Percentiles rank a stretch among this genome's conserved stretches.
These are phyloP conservation scores for Hyaloscypha finlandica DNA, from an alignment of 495 filamentous ascomycete genomes.

Conservation along the genomic window DNA sequence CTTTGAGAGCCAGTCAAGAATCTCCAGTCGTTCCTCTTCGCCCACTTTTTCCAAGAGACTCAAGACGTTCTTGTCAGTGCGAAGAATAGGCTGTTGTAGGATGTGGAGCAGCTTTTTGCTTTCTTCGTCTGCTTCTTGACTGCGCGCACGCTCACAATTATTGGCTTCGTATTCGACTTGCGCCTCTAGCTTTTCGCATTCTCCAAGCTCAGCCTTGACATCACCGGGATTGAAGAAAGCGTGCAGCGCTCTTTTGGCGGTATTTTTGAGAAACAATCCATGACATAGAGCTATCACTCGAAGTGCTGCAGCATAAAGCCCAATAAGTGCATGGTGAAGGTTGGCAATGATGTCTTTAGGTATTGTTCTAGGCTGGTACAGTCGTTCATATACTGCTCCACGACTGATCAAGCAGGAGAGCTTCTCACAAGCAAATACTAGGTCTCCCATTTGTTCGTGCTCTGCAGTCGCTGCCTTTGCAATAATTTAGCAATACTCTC, in stretches of 20 bases:
- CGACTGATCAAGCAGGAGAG: conserved; percentile 19
- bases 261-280: conserved; percentile 8
- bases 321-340: conserved; percentile 8
- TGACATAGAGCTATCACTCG: conserved; percentile 2
- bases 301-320: background rate
- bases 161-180: conserved; percentile 11
- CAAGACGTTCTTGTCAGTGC: conserved; percentile 15
- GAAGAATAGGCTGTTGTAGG: conserved; percentile 17
- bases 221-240: conserved; percentile 4
- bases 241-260: conserved; percentile 3
- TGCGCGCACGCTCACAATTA: conserved; percentile 11
- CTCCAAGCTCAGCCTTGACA: conserved; percentile 3
- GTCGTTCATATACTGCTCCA: conserved; percentile 12
- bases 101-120: conserved; percentile 6
- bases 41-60: conserved; percentile 16
- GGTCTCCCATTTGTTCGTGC: conserved; percentile 19
- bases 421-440: conserved; percentile 11
- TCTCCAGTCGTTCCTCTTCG: conserved; percentile 21
- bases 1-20: conserved; percentile 33
- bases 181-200: conserved; percentile 4
- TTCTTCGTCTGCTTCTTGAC: conserved; percentile 6
- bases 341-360: background rate
- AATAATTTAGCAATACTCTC: background rate
- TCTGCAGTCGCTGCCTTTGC: conserved; percentile 3
- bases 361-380: conserved; percentile 17